Conservation (phyloP, 331 rosid genomes). For the Rhamnella rubrinervis region DNA sequence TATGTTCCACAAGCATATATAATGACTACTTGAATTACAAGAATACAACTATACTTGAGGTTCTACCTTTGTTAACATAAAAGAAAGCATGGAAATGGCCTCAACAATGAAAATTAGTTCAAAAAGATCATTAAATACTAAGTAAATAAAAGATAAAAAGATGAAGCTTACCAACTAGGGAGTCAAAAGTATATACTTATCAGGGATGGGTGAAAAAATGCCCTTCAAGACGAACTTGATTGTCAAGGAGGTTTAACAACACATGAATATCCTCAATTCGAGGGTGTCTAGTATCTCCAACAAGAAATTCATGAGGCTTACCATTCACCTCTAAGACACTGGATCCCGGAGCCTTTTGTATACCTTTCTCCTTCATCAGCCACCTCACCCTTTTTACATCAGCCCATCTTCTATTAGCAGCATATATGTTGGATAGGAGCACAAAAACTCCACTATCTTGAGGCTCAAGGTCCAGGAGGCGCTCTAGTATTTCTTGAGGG, state of each 20-base stretch:
- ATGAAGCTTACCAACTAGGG: background rate
- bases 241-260: constrained; percentile 48
- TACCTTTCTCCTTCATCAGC: constrained; percentile 73
- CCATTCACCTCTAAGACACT: constrained; percentile 69
- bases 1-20: too few relatives aligned
- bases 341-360: constrained; percentile 65
- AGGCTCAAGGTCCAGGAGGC: constrained; percentile 45
- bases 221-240: constrained; percentile 46
- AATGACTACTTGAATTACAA: too few relatives aligned
- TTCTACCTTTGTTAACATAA: background rate
- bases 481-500: constrained; percentile 47
- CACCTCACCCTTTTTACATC: constrained; percentile 67
- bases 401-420: constrained; percentile 63
- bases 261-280: constrained; percentile 47
- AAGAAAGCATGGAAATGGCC: background rate
- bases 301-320: constrained; percentile 58
- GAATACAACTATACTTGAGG: too few relatives aligned
- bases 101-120: background rate
- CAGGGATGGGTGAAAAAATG: constrained; percentile 18
- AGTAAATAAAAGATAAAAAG: too few relatives aligned
- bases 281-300: constrained; percentile 61
- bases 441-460: constrained; percentile 73
- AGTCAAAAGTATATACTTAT: constrained; percentile 2
- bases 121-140: too few relatives aligned
- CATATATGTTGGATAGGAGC: constrained; percentile 75